Conservation (phyloP, 805 yeast genomes). For the Starmerella khaoyaiensis region DNA sequence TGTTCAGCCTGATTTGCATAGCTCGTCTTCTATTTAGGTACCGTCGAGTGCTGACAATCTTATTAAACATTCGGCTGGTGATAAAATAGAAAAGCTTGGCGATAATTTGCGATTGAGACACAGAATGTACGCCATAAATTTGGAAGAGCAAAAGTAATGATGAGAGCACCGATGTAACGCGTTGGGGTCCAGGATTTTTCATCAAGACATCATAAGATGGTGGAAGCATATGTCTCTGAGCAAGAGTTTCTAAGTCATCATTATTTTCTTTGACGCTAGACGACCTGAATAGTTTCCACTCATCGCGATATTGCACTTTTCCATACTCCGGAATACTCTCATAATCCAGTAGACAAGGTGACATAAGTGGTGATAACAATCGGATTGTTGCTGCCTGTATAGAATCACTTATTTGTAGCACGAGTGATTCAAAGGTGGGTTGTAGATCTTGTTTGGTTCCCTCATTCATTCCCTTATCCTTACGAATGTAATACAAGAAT, state of each 20-base stretch:
- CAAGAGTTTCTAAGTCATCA: constrained; percentile 55
- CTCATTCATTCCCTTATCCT: constrained; percentile 39
- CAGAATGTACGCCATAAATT: constrained; percentile 64
- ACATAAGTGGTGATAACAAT: constrained; percentile 18
- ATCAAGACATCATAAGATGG: constrained; percentile 61
- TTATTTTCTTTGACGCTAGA: constrained; percentile 12
- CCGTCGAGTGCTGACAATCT: constrained; percentile 46
- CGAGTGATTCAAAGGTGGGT: constrained; percentile 11
- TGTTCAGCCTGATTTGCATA: constrained; percentile 73
- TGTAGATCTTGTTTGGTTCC: constrained; percentile 23
- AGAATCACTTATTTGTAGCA: constrained; percentile 4
- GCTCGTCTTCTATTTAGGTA: constrained; percentile 73
- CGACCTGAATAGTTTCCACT: constrained; percentile 50
- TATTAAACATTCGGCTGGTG: constrained; percentile 58
- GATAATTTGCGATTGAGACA: constrained; percentile 64
- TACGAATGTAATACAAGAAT: constrained; percentile 59
- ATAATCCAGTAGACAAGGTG: constrained; percentile 39
- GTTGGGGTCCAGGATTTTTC: constrained; percentile 79
- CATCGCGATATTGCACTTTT: constrained; percentile 61
- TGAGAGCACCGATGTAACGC: constrained; percentile 72
- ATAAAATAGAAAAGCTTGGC: constrained; percentile 70
- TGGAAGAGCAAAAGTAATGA: constrained; percentile 78
- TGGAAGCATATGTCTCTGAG: constrained; percentile 64
- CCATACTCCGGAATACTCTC: constrained; percentile 74
- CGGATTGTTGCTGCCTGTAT: constrained; percentile 11